Base-by-base conservation (phyloP, 169 alveolate species). In the Plasmodium reichenowi region DNA sequence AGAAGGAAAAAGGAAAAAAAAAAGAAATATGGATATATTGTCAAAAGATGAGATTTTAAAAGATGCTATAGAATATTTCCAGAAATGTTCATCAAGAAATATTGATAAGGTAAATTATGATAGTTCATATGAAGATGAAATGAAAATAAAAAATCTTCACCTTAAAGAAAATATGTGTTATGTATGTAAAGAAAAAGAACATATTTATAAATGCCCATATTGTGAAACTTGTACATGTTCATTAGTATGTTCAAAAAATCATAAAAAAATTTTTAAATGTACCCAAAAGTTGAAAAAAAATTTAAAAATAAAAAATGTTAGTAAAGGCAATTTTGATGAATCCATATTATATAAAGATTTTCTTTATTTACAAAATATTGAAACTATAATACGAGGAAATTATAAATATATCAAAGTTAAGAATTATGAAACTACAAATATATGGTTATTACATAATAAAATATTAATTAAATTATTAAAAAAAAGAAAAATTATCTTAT, bases 191-290 rank as follows among this genome's bases (percentile, higher is more conserved):
- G 38, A 63, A 24, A 64, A 76, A 48, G 15, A 10, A 10, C 52
- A 76, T 58, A 76, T 26, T 17, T 76, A 76, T 17, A 76, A 63
- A 48, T 76, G 88, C 13, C 88, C 88, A 24, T 76, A 56, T 67
- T 76, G 88, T 63, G 88, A 76, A 48, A 56, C 43, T 0, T 26
- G 17, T 0, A n/a, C 74, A 12, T 76, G 88, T 24, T 76, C 72
- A 24, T 68, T 76, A 56, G 29, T 12, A 7, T 76, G 88, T 76
- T 67, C 73, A 47, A 76, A 76, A 54, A 56, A 13, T 22, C 88
- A 76, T 67, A 76, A 76, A 76, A 76, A 48, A 24, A 5, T 76
- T 1, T 63, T 63, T 63, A 52, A 76, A 5, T 76, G 88, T 17
- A 63, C 24, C 47, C 63, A 76, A 63, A 76, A 76, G 26, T 76